A percentile compares a stretch with the other conserved stretches of the same genome.
Conservation (phyloP, 2,329 filamentous ascomycete genomes). For the Aspergillus transmontanensis region DNA sequence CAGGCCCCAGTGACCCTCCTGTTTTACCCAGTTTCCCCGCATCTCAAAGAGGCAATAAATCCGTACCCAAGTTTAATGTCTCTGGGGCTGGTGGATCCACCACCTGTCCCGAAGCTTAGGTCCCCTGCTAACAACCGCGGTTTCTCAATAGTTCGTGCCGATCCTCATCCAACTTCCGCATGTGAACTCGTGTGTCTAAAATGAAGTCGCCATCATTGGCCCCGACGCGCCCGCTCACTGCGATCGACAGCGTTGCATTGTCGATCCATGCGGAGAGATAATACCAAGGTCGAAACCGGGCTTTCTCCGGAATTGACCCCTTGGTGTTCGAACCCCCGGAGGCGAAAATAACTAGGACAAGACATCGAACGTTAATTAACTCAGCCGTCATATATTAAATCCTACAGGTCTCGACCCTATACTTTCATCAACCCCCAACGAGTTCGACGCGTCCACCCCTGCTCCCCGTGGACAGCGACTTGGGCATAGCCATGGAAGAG, state of each 20-base stretch:
- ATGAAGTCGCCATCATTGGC: conserved; percentile 9
- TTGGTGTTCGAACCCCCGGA: background rate
- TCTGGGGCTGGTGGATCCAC: conserved; percentile 5
- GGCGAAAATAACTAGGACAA: background rate
- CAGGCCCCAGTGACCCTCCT: background rate
- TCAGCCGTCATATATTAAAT: background rate
- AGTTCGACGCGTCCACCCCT: background rate
- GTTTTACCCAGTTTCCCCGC: conserved; percentile 3
- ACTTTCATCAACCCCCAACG: background rate
- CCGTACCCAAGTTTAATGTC: conserved; percentile 2
- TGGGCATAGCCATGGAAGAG: conserved; percentile 25
- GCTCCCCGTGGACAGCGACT: background rate
- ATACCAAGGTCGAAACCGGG: background rate
- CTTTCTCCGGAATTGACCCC: background rate
- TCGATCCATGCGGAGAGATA: conserved; percentile 14
- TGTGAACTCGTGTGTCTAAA: conserved; percentile 13
- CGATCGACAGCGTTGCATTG: conserved; percentile 13
- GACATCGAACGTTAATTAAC: background rate
- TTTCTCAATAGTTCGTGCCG: conserved; percentile 17
- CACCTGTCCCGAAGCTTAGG: conserved; percentile 9
- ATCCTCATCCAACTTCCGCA: conserved; percentile 18
- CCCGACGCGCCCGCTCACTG: background rate
- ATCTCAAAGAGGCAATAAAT: conserved; percentile 10
- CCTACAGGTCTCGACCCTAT: background rate
- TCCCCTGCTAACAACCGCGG: conserved; percentile 18